Conservation (phyloP, 2,329 filamentous ascomycete species). For the Aspergillus bombycis region DNA sequence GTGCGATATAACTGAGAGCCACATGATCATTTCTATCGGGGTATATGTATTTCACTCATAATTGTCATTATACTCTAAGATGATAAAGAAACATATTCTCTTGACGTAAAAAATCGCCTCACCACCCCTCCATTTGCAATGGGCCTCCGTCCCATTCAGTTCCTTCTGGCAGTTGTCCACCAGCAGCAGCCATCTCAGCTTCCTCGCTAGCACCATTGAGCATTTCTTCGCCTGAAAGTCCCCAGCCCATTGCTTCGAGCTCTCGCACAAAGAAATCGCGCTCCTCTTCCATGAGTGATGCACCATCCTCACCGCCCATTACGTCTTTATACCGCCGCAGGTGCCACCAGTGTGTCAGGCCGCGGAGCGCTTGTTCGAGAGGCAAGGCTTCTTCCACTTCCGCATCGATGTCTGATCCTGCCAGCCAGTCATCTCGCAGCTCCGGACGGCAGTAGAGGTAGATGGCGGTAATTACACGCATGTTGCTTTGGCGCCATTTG, state of each 20-base stretch:
- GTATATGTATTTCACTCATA: constrained; percentile 5
- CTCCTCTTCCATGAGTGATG: constrained; percentile 68
- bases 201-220: constrained; percentile 31
- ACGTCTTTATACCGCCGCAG: constrained; percentile 78
- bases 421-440: constrained; percentile 89
- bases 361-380: constrained; percentile 85
- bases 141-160: constrained; percentile 43
- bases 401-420: constrained; percentile 86
- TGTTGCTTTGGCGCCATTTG: constrained; percentile 97
- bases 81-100: not conserved
- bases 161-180: constrained; percentile 32
- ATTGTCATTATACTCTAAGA: not conserved
- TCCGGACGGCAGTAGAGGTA: constrained; percentile 93
- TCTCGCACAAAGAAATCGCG: constrained; percentile 79
- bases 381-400: constrained; percentile 93
- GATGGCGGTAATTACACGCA: constrained; percentile 97
- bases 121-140: constrained; percentile 41
- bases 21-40: not conserved
- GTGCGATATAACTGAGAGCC: not conserved
- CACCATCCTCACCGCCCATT: constrained; percentile 58
- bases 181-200: constrained; percentile 28
- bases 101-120: constrained; percentile 1
- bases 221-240: constrained; percentile 42
- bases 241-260: constrained; percentile 69
- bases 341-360: constrained; percentile 94